Base-by-base conservation (phyloP, 768 basidiomycete species). In the Rhodotorula taiwanensis region DNA sequence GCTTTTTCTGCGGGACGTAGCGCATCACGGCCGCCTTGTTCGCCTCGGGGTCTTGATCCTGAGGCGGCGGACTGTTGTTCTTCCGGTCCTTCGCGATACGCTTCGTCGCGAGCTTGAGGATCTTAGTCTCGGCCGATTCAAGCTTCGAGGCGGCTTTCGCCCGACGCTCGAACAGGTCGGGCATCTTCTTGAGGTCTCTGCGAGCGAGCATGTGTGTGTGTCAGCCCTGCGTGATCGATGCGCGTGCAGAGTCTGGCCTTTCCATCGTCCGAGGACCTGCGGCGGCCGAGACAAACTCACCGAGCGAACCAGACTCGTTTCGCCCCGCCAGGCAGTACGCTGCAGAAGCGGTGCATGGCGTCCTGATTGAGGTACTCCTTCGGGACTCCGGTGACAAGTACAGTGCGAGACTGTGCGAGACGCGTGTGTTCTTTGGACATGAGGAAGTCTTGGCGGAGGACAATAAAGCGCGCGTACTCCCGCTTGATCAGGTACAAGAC, bases 271-370 rank as follows among this genome's bases (percentile, higher is more conserved):
- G n/a, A n/a, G n/a, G n/a, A n/a, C n/a, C n/a, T n/a, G n/a, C n/a
- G n/a, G n/a, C n/a, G n/a, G n/a, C n/a, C n/a, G n/a, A n/a, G n/a
- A n/a, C n/a, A n/a, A n/a, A 60, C 81, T 45, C 60, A 85, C 84
- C 88, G 81, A 75, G 92, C 94, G 43, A 98, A 80, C 92, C 94
- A 99, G 42, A 99, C 84, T 67, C 84, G 83, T 73, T 84, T 85
- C 13, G 93, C 87, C 21, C 93, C 93, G 15, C 93, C 93, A 0
- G 95, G 94, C 5, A 97, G 80, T 60, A 83, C 81, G n/a, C 82
- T 81, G 50, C 64, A 65, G 58, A 70, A 65, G 13, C 51, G 49
- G 41, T 27, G 47, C 16, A 94, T 76, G 52, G 82, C 79, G 47
- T 75, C 77, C 33, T 95, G 79, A 43, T 84, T 84, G 56, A 97